phyloP scores from a whole-genome alignment of 495 filamentous ascomycete species.

The Penicillium paradoxum region DNA sequence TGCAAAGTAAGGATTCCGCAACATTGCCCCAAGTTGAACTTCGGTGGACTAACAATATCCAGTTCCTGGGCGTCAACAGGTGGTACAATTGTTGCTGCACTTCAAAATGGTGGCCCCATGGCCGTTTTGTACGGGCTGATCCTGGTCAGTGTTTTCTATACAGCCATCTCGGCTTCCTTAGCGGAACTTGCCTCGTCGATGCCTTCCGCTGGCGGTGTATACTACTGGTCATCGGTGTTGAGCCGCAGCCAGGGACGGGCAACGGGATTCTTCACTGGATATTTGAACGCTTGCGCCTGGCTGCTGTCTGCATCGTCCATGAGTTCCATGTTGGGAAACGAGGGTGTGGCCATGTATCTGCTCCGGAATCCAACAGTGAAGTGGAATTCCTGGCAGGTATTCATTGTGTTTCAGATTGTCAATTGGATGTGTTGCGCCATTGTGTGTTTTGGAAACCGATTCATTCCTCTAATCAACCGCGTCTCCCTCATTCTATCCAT shows the following conservation, averaged over 20 bases:
- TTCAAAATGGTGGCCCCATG: slow-evolving; percentile 43
- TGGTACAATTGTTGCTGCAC: slow-evolving; percentile 40
- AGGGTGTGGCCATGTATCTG: slow-evolving; percentile 63
- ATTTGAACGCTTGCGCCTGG: slow-evolving; percentile 72
- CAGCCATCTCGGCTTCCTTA: slow-evolving; percentile 42
- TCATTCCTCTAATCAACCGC: slow-evolving; percentile 59
- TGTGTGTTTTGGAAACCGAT: slow-evolving; percentile 62
- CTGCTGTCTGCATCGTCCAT: slow-evolving; percentile 62
- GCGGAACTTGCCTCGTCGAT: slow-evolving; percentile 71
- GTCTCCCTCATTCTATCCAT: slow-evolving; percentile 60
- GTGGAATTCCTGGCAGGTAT: slow-evolving; percentile 67
- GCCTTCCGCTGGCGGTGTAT: slow-evolving; percentile 75
- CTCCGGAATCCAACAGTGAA: slow-evolving; percentile 55
- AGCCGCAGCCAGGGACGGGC: slow-evolving; percentile 57
- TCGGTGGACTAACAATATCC: neutral
- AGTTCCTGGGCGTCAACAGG: slow-evolving; percentile 44
- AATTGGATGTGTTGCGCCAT: slow-evolving; percentile 57
- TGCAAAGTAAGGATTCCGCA: slow-evolving; percentile 34
- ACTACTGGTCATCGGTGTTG: slow-evolving; percentile 74
- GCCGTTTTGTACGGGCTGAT: slow-evolving; percentile 43
- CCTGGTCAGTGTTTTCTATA: slow-evolving; percentile 39
- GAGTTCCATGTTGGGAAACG: slow-evolving; percentile 59
- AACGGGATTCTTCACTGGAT: slow-evolving; percentile 67
- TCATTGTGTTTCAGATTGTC: slow-evolving; percentile 59
- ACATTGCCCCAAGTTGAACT: neutral